phyloP scores from a whole-genome alignment of 2,329 filamentous ascomycete genomes.

The Colletotrichum scovillei region DNA sequence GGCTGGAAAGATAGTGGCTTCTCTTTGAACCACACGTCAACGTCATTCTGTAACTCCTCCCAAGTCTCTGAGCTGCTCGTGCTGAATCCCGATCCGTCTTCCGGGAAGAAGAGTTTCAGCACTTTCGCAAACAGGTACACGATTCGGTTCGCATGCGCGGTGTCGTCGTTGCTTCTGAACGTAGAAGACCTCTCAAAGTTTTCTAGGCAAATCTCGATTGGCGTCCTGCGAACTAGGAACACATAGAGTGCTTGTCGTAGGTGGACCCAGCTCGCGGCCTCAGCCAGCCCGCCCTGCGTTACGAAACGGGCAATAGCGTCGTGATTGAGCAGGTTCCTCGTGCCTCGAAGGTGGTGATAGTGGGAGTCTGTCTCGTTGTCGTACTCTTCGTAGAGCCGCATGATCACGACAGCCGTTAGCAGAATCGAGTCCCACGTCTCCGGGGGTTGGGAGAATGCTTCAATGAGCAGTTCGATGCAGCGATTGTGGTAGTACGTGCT shows the following conservation, averaged over 20 bases:
- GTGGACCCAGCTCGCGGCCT: constrained; percentile 53
- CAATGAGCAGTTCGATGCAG: constrained; percentile 58
- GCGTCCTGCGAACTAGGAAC: constrained; percentile 41
- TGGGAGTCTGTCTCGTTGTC: constrained; percentile 46
- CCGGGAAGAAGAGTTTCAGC: constrained; percentile 40
- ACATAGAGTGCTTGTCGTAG: constrained; percentile 54
- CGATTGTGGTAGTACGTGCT: constrained; percentile 57
- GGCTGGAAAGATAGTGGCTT: constrained; percentile 47
- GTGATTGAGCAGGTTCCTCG: constrained; percentile 49
- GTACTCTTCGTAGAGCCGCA: constrained; percentile 60
- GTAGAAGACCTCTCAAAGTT: constrained; percentile 37
- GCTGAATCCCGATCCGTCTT: neutral
- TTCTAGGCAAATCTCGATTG: constrained; percentile 36
- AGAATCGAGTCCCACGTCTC: constrained; percentile 58
- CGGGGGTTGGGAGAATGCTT: constrained; percentile 53
- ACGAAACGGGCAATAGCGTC: constrained; percentile 48
- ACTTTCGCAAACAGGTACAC: constrained; percentile 38
- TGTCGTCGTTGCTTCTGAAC: constrained; percentile 35
- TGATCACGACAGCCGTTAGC: constrained; percentile 59
- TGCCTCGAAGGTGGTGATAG: constrained; percentile 52
- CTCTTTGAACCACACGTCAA: constrained; percentile 45
- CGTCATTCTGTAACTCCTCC: constrained; percentile 14
- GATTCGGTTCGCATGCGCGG: constrained; percentile 37
- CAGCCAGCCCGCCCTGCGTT: constrained; percentile 50
- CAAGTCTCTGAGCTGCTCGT: neutral